Base-by-base conservation (phyloP, 2,329 filamentous ascomycete genomes). In the Aspergillus caelatus region DNA sequence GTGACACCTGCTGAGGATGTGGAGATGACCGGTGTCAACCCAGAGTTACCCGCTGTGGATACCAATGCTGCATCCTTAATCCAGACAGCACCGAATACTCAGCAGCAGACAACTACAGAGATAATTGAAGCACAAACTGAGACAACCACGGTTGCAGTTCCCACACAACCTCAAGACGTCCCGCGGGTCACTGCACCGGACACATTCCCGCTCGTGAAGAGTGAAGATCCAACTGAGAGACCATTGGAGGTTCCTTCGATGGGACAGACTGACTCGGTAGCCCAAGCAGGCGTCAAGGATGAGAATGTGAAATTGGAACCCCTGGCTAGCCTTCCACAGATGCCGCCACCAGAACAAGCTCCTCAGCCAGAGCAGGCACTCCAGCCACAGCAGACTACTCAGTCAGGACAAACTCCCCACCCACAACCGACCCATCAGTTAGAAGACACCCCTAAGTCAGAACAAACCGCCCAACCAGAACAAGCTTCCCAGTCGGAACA, bases 21-120 rank as follows among this genome's bases (percentile, higher is more conserved):
- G 39, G 60, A 68, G 36, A 69, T 71, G 66, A 63, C 60, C 19
- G 67, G 68, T 50, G 60, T 54, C 43, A 50, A 57, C 23, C 60
- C 62, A 9, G 28, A 61, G 34, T 39, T 43, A 10, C 61, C 62
- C 5, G n/a, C 28, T 10, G 16, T 26, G 21, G 62, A 65, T 21
- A 56, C 58, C 8, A 55, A 43, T 14, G 23, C 54, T 19, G 43
- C 41, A 56, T n/a, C 60, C 39, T 23, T 56, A 41, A 26, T 62
- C 53, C 61, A 61, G 26, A 45, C 61, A 58, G 45, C 34, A 23
- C 54, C 57, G 4, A 52, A 52, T n/a, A 28, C 36, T 12, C 53
- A 65, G n/a, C 58, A 30, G 12, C 55, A 52, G 43, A 12, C 59
- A 23, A 26, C 39, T 32, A 23, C 58, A 34, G 61, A 58, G 19